Evolutionary conservation across 352 stramenopile genomes (phyloP).

Genomic region (Phytophthora palmivora): DNA sequence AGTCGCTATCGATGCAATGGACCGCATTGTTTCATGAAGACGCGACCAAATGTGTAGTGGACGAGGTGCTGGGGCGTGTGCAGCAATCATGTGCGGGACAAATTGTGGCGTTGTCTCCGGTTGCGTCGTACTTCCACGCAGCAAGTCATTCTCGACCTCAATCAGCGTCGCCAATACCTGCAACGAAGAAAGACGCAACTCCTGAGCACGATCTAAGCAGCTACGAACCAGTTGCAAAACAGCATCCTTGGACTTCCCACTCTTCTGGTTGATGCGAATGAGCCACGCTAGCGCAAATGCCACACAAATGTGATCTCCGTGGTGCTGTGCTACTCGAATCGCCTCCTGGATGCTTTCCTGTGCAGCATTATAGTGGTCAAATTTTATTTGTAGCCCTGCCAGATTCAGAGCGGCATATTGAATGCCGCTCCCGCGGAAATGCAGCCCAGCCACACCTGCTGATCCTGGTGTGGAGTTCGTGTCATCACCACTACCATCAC

Average conservation of each 20-base stretch:
- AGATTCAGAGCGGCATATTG: constrained; percentile 93
- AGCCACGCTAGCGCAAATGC: constrained; percentile 93
- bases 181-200: constrained; percentile 61
- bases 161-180: constrained; percentile 55
- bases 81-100: constrained; percentile 43
- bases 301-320: constrained; percentile 92
- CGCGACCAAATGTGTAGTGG: constrained; percentile 55
- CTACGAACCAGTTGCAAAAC: constrained; percentile 57
- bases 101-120: constrained; percentile 26
- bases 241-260: constrained; percentile 62
- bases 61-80: constrained; percentile 39
- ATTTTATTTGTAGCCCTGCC: constrained; percentile 86
- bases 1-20: constrained; percentile 34
- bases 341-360: constrained; percentile 92
- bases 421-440: constrained; percentile 73
- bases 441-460: constrained; percentile 21
- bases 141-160: constrained; percentile 58
- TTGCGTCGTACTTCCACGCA: constrained; percentile 30
- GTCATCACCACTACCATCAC: constrained; percentile 10
- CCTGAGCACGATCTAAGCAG: constrained; percentile 67
- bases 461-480: constrained; percentile 18
- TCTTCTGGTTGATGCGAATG: constrained; percentile 66
- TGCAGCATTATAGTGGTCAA: constrained; percentile 79
- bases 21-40: constrained; percentile 41
- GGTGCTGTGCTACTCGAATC: constrained; percentile 93